Percentiles rank a stretch among this genome's conserved stretches.
Evolutionary conservation across 129 eudicot species (phyloP).

Genomic region (Tagetes erecta): DNA sequence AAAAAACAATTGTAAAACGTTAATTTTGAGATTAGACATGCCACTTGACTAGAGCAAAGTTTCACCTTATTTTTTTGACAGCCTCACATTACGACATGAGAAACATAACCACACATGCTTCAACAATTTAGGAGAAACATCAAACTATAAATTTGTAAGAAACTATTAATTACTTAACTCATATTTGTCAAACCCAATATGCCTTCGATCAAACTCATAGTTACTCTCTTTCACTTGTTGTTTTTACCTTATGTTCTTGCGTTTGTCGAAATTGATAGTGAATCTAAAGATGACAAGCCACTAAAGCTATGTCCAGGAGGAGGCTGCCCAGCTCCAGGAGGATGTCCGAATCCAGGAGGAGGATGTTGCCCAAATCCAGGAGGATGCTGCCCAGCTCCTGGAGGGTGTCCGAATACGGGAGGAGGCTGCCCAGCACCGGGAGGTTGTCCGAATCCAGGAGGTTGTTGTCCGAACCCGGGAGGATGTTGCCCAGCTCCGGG

Average conservation of each 20-base stretch:
- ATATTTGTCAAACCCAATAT: not conserved
- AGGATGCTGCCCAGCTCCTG: too few relatives aligned
- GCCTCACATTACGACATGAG: not conserved
- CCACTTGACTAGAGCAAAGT: not conserved
- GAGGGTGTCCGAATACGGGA: too few relatives aligned
- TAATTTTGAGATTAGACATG: too few relatives aligned
- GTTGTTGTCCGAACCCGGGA: too few relatives aligned
- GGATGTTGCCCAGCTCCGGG: too few relatives aligned
- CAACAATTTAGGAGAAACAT: conserved; percentile 2
- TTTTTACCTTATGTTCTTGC: conserved; percentile 9
- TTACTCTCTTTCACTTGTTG: conserved; percentile 1
- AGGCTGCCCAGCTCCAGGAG: not conserved
- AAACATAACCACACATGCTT: conserved; percentile 1
- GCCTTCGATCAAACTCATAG: conserved; percentile 9
- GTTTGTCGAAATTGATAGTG: not conserved
- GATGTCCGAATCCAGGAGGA: too few relatives aligned
- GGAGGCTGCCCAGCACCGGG: too few relatives aligned
- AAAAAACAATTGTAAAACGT: too few relatives aligned
- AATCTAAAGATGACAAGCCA: conserved; percentile 1
- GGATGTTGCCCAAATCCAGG: too few relatives aligned
- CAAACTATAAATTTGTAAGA: not conserved
- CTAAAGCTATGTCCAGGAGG: not conserved
- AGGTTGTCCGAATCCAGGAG: too few relatives aligned
- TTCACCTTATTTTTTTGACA: not conserved
- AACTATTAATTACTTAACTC: not conserved